phyloP scores from a whole-genome alignment of 192 early-diverging fungal genomes.

The Dispira simplex region DNA sequence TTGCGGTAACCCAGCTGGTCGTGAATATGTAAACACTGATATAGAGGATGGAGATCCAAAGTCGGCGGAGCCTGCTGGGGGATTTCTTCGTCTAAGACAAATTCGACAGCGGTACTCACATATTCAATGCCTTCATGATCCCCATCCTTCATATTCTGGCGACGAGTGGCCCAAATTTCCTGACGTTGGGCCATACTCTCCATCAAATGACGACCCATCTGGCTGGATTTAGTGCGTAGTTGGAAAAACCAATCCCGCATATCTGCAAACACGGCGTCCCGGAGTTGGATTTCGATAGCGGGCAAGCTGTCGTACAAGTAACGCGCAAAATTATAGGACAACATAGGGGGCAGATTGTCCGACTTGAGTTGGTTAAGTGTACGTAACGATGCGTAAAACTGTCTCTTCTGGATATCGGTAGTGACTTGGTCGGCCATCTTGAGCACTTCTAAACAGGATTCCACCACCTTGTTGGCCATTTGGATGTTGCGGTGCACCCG shows the following conservation, averaged over 20 bases:
- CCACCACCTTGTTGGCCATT: slow-evolving; percentile 58
- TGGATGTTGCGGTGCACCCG: slow-evolving; percentile 78
- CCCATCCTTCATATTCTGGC: slow-evolving; percentile 16
- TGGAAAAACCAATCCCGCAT: slow-evolving; percentile 85
- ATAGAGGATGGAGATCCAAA: slow-evolving; percentile 88
- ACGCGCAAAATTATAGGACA: slow-evolving; percentile 69
- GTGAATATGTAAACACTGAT: slow-evolving; percentile 93
- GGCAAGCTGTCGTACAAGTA: slow-evolving; percentile 77
- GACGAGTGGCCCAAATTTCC: slow-evolving; percentile 23
- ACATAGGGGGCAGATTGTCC: slow-evolving; percentile 54
- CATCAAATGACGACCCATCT: slow-evolving; percentile 74
- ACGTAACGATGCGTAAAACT: slow-evolving; percentile 88
- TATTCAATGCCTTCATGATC: slow-evolving; percentile 25
- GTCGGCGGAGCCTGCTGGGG: slow-evolving; percentile 54
- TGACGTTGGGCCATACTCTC: slow-evolving; percentile 58
- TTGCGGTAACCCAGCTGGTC: slow-evolving; percentile 77
- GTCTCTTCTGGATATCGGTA: slow-evolving; percentile 54
- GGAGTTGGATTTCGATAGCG: slow-evolving; percentile 76
- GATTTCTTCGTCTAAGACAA: slow-evolving; percentile 69
- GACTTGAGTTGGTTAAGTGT: slow-evolving; percentile 73
- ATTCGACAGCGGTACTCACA: slow-evolving; percentile 66
- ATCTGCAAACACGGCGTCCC: slow-evolving; percentile 69
- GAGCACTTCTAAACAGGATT: slow-evolving; percentile 71
- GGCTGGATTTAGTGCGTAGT: slow-evolving; percentile 64
- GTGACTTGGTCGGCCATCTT: slow-evolving; percentile 78